Base-by-base conservation (phyloP, 2,329 filamentous ascomycete genomes). In the Biscogniauxia marginata region DNA sequence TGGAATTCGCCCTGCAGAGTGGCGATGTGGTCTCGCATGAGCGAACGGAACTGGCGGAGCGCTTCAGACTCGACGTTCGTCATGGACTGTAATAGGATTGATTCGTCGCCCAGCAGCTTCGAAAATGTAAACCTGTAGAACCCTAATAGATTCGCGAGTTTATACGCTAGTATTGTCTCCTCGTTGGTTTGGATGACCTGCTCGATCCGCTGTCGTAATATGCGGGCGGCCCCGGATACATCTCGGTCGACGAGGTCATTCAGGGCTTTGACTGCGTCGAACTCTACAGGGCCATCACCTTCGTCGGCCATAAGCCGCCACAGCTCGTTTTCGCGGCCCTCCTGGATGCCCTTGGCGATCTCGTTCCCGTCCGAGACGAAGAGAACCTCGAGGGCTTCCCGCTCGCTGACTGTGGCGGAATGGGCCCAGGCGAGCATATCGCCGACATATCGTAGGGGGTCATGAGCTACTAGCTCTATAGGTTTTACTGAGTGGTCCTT, bases 381-480 rank as follows among this genome's bases (percentile, higher is more conserved):
- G 0, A 99, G 78, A 1, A 91, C 86, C 71, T 98, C 93, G 5
- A 99, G 79, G 0, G 93, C 92, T 73, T 99, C 95, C 52, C 90
- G 84, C 73, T 99, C 95, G 25, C 93, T 96, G 1, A 99, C 95
- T 0, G 93, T 88, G 2, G 93, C 90, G 0, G 95, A 96, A 71
- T 99, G 95, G 5, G 89, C 86, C 95, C 95, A 99, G 4, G 95
- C 95, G 13, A 99, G 82, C 93, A 99, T 99, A 70, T 99, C 95
- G 52, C 95, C 92, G 2, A 96, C 86, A 71, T 98, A 98, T 19
- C 95, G 86, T 22, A 98, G 76, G 1, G 91, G 88, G 68, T 99
- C 95, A 70, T 98, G 93, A 0, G 95, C 93, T 9, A 88, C 89
- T 65, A 98, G 84, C 70, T 99, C 93, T 61, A 99, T 99, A 0